These are phyloP conservation scores for Bocquillonia castaneifolia DNA, from an alignment of 441 rosid genomes.

Conservation along the genomic window DNA sequence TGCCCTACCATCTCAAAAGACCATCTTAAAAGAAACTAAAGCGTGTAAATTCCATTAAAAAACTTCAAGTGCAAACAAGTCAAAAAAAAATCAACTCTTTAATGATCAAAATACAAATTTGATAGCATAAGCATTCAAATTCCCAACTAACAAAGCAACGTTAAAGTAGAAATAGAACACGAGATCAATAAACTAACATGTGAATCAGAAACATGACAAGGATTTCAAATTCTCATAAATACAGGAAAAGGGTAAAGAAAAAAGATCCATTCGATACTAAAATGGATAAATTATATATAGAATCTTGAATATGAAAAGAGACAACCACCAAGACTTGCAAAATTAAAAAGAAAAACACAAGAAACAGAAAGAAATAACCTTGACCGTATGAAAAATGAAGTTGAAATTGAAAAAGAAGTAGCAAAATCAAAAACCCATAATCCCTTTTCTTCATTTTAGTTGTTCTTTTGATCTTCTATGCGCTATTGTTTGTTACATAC, in stretches of 20 bases:
- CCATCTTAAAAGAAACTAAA: not conserved
- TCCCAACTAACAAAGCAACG: too few relatives aligned
- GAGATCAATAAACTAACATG: not conserved
- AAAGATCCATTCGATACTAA: not conserved
- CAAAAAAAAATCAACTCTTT: not conserved
- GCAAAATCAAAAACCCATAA: constrained; percentile 23
- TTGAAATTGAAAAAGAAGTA: constrained; percentile 26
- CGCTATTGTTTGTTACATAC: not conserved
- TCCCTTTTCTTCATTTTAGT: constrained; percentile 18
- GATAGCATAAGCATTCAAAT: not conserved
- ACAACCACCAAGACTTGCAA: not conserved
- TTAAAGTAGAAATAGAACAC: too few relatives aligned
- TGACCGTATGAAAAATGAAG: constrained; percentile 31
- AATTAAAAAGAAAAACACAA: not conserved
- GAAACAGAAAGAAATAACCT: not conserved
- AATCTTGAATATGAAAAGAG: constrained; percentile 2
- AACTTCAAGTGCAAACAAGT: not conserved
- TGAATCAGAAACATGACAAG: not conserved
- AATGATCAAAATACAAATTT: not conserved
- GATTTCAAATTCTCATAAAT: not conserved
- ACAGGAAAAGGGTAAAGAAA: not conserved
- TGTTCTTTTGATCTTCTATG: not conserved
- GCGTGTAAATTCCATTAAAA: too few relatives aligned
- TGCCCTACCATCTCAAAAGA: not conserved
- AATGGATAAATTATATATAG: not conserved